These are phyloP conservation scores for Dothistroma pini DNA, from an alignment of 2,329 filamentous ascomycete genomes.

Conservation along the genomic window DNA sequence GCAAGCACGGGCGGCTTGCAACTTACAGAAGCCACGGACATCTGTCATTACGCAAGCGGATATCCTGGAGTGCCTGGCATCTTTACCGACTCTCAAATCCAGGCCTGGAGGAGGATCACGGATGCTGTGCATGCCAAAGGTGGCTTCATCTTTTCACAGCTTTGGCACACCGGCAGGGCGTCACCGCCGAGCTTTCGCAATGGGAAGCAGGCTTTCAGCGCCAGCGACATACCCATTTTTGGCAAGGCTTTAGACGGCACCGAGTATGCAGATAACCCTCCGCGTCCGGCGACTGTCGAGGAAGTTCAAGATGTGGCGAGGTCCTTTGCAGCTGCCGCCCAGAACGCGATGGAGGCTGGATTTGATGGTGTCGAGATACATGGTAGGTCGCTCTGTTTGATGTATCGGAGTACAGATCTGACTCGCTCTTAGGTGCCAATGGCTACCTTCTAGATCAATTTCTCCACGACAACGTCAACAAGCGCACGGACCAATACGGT, in stretches of 20 bases:
- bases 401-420: too few species aligned
- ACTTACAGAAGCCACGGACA: constrained; percentile 55
- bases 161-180: constrained; percentile 57
- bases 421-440: constrained; percentile 34
- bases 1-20: constrained; percentile 46
- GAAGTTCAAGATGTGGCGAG: constrained; percentile 36
- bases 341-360: constrained; percentile 44
- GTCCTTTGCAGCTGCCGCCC: constrained; percentile 40
- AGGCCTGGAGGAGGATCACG: constrained; percentile 57
- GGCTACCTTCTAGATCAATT: constrained; percentile 55
- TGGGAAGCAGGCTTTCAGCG: constrained; percentile 27
- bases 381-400: constrained; percentile 19
- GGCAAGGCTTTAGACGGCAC: constrained; percentile 28
- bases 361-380: constrained; percentile 55
- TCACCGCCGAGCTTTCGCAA: constrained; percentile 23
- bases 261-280: constrained; percentile 35
- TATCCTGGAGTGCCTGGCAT: constrained; percentile 55
- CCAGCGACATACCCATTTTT: constrained; percentile 33
- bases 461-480: constrained; percentile 49
- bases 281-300: constrained; percentile 36
- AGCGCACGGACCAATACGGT: constrained; percentile 50
- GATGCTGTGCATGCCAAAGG: constrained; percentile 61
- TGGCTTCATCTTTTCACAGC: constrained; percentile 59
- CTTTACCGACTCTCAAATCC: constrained; percentile 53
- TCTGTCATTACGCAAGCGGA: constrained; percentile 42